These are phyloP conservation scores for Acanthamoeba healyi DNA, from an alignment of 208 protist species.

Conservation along the genomic window DNA sequence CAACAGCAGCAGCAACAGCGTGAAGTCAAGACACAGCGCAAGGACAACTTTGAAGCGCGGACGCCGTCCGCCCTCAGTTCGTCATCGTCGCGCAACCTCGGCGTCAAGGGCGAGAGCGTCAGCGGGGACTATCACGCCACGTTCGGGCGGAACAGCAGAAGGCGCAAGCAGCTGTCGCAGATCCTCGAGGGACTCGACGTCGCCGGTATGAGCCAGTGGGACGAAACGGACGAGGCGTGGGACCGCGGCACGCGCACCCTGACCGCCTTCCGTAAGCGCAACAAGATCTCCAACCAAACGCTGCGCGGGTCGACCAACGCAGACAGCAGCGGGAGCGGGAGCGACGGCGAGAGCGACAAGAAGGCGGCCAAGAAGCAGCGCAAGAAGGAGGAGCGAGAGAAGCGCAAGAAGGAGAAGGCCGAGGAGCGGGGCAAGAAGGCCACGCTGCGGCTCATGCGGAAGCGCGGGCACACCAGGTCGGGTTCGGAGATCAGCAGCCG, in stretches of 20 bases:
- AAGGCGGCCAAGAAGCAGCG: not conserved
- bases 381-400: not conserved
- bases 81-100: not conserved
- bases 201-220: constrained; percentile 25
- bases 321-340: not conserved
- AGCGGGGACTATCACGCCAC: not conserved
- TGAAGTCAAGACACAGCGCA: too few species aligned
- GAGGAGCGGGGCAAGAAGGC: not conserved
- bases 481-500: constrained; percentile 1
- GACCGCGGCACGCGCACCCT: not conserved
- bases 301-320: not conserved
- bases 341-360: constrained; percentile 2
- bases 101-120: not conserved
- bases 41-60: not conserved
- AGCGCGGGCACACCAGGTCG: not conserved
- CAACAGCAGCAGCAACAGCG: too few species aligned
- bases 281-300: not conserved
- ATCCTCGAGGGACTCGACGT: constrained; percentile 24
- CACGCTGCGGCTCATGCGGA: not conserved
- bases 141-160: not conserved
- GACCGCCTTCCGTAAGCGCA: not conserved
- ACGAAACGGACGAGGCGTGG: not conserved
- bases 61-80: not conserved
- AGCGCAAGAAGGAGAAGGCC: constrained; percentile 21
- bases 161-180: constrained; percentile 24